Percentiles rank a stretch among this genome's conserved stretches.
These are phyloP conservation scores for Curvularia sp. DNA, from an alignment of 2,329 filamentous ascomycete genomes.

Conservation along the genomic window DNA sequence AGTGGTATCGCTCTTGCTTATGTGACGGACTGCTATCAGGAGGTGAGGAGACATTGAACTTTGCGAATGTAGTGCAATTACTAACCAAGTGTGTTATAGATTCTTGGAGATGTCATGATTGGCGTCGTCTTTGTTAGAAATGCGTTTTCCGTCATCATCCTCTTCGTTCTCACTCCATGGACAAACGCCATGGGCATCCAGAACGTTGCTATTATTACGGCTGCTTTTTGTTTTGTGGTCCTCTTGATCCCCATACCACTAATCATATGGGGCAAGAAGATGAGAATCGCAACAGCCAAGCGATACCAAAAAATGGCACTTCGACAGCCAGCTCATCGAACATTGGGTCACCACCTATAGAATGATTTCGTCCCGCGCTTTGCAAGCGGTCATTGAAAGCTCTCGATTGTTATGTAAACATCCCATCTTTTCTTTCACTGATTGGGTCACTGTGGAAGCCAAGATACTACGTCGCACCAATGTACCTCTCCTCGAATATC, in stretches of 20 bases:
- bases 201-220: constrained; percentile 54
- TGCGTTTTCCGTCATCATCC: constrained; percentile 53
- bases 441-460: not conserved
- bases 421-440: not conserved
- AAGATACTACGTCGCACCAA: constrained; percentile 13
- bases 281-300: constrained; percentile 19
- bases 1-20: constrained; percentile 51
- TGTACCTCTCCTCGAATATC: constrained; percentile 8
- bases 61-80: not conserved
- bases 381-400: not conserved
- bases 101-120: constrained; percentile 58
- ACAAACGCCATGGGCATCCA: constrained; percentile 49
- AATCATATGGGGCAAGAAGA: constrained; percentile 25
- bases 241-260: constrained; percentile 28
- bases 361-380: not conserved
- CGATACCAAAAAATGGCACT: constrained; percentile 22
- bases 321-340: constrained; percentile 20
- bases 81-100: constrained; percentile 22
- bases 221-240: constrained; percentile 45
- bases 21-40: constrained; percentile 47
- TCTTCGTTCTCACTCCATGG: constrained; percentile 58
- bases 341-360: constrained; percentile 4
- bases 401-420: not conserved
- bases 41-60: constrained; percentile 8
- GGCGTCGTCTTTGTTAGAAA: constrained; percentile 57